Percentiles rank a stretch among this genome's conserved stretches.
Conservation (phyloP, 495 filamentous ascomycete genomes). For the Achaetomiella virescens region DNA sequence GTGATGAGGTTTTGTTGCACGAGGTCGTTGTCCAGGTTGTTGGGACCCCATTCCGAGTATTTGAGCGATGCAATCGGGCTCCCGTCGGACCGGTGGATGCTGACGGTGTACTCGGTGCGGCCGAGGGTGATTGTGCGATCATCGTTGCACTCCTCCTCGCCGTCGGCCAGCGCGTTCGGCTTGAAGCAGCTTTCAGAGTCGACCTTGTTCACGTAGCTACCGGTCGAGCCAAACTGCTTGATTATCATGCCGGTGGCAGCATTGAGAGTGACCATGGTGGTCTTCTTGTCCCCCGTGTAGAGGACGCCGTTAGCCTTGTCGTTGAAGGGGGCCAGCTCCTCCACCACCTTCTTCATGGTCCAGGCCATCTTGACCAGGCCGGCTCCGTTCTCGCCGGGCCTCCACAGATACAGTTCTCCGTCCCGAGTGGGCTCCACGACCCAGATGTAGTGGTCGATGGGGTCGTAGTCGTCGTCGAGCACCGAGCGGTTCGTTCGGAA, state of each 20-base stretch:
- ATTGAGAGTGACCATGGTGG: slow-evolving; percentile 79
- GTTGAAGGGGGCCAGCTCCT: slow-evolving; percentile 61
- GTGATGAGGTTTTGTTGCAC: slow-evolving; percentile 70
- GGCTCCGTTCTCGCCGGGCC: slow-evolving; percentile 58
- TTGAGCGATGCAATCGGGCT: slow-evolving; percentile 81
- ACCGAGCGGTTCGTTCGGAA: slow-evolving; percentile 64
- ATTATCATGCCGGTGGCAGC: slow-evolving; percentile 71
- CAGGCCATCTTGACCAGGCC: slow-evolving; percentile 74
- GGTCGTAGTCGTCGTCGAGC: slow-evolving; percentile 49
- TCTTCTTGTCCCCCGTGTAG: slow-evolving; percentile 89
- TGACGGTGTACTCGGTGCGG: slow-evolving; percentile 80
- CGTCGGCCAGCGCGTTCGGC: slow-evolving; percentile 55
- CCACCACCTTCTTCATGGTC: slow-evolving; percentile 76
- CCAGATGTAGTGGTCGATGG: slow-evolving; percentile 85
- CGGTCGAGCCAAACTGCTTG: slow-evolving; percentile 44
- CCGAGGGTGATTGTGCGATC: slow-evolving; percentile 71
- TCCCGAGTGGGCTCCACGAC: slow-evolving; percentile 89
- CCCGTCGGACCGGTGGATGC: slow-evolving; percentile 69
- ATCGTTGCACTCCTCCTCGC: slow-evolving; percentile 65
- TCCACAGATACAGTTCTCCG: slow-evolving; percentile 84
- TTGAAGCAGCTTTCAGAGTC: slow-evolving; percentile 52
- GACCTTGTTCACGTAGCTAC: slow-evolving; percentile 37
- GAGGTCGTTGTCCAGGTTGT: slow-evolving; percentile 84
- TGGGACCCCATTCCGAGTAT: slow-evolving; percentile 93
- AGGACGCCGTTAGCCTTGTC: slow-evolving; percentile 65